A percentile compares a stretch with the other conserved stretches of the same genome.
Evolutionary conservation across 2,329 filamentous ascomycete genomes (phyloP).

Genomic region (Aulographum hederae): DNA sequence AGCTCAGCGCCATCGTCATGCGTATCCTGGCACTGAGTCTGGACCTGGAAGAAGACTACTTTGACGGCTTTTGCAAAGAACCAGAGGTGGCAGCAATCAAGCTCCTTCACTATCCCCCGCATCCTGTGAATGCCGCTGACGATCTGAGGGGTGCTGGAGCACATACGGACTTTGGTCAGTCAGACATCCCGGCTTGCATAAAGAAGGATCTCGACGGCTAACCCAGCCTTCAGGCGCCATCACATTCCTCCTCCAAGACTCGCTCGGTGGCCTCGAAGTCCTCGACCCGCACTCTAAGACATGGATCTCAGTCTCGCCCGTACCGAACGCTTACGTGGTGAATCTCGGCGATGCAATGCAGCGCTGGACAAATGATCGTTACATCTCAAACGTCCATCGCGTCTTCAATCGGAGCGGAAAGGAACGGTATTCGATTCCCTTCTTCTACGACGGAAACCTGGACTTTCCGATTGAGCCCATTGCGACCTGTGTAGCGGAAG

Average conservation of each 20-base stretch:
- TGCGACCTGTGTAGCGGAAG: constrained; percentile 15
- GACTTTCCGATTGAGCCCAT: constrained; percentile 18
- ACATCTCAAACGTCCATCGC: constrained; percentile 10
- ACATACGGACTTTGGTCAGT: constrained; percentile 3
- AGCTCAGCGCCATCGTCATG: constrained; percentile 22
- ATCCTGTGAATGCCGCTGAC: background rate
- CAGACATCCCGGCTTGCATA: too few species aligned
- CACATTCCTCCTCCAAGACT: constrained; percentile 1
- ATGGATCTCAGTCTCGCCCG: background rate
- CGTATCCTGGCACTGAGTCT: constrained; percentile 22
- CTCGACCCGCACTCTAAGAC: constrained; percentile 1
- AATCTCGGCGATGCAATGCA: background rate
- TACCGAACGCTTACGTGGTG: background rate
- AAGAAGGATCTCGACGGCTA: too few species aligned
- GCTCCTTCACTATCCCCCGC: constrained; percentile 4
- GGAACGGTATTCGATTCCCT: constrained; percentile 15
- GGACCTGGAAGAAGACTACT: constrained; percentile 15
- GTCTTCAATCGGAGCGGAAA: constrained; percentile 12
- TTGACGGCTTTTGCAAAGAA: constrained; percentile 7
- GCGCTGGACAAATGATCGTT: constrained; percentile 2
- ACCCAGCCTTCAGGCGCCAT: too few species aligned
- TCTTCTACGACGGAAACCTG: constrained; percentile 15
- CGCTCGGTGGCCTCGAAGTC: constrained; percentile 2
- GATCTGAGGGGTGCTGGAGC: constrained; percentile 1
- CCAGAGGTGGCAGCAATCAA: constrained; percentile 3